Conservation (phyloP, 345 rosid species). For the Pelargonium nanum region DNA sequence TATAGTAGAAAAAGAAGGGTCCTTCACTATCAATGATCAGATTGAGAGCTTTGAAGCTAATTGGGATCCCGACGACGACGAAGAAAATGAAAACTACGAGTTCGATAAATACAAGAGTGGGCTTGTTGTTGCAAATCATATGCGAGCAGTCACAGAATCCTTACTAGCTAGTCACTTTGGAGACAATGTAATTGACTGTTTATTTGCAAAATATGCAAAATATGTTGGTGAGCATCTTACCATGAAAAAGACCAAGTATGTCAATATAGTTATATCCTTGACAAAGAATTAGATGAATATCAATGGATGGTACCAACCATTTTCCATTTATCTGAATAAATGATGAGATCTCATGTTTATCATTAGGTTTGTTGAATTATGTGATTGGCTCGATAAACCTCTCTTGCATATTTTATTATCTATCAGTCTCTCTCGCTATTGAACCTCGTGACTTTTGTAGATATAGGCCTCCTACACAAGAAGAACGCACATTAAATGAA, state of each 20-base stretch:
- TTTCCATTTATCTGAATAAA: too few relatives aligned
- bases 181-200: background rate
- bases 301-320: too few relatives aligned
- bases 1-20: slow-evolving; percentile 3
- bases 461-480: too few relatives aligned
- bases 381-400: too few relatives aligned
- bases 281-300: background rate
- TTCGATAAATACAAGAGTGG: background rate
- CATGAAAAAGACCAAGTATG: background rate
- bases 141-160: background rate
- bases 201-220: background rate
- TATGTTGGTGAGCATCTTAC: background rate
- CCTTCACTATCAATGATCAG: slow-evolving; percentile 3
- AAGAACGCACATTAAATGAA: too few relatives aligned
- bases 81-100: background rate
- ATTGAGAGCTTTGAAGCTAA: background rate
- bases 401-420: too few relatives aligned
- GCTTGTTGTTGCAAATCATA: background rate
- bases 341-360: too few relatives aligned
- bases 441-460: too few relatives aligned
- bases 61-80: background rate
- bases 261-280: background rate
- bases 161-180: background rate
- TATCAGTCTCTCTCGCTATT: too few relatives aligned
- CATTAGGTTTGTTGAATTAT: too few relatives aligned